Conservation (phyloP, 148 eudicot genomes). For the Agrostemma githago region DNA sequence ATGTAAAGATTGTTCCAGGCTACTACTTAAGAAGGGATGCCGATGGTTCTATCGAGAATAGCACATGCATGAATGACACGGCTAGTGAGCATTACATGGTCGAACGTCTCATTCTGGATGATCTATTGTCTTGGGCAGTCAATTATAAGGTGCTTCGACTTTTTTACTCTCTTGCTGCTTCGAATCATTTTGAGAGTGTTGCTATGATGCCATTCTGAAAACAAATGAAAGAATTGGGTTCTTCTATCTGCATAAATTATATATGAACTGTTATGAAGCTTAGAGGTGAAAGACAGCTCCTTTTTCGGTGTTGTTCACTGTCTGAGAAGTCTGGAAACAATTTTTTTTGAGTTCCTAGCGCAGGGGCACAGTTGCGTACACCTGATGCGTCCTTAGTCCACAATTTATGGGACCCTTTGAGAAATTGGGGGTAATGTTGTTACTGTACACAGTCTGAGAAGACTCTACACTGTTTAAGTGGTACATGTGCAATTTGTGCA, state of each 20-base stretch:
- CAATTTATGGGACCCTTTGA: background rate
- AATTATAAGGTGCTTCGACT: constrained; percentile 64
- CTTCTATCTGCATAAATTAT: background rate
- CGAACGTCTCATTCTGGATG: constrained; percentile 85
- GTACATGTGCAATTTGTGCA: constrained; percentile 1
- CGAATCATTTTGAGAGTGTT: background rate
- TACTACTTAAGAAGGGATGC: constrained; percentile 77
- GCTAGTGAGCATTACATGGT: constrained; percentile 99
- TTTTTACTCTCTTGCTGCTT: background rate
- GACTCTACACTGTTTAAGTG: background rate
- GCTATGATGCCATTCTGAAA: background rate
- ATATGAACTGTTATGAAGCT: background rate
- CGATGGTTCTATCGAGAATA: constrained; percentile 69
- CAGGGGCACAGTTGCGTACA: background rate
- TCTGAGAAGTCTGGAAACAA: background rate
- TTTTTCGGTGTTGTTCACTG: background rate
- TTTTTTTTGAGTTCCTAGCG: background rate
- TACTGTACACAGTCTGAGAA: background rate
- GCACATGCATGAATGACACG: constrained; percentile 80
- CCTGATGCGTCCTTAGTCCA: background rate
- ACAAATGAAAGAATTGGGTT: background rate
- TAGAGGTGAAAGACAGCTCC: background rate
- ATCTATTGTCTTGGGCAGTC: constrained; percentile 75
- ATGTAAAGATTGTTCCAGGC: constrained; percentile 85
- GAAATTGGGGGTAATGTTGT: background rate